Evolutionary conservation across 176 grass and related monocot genomes (phyloP).

Genomic region (Aechmea fasciata): DNA sequence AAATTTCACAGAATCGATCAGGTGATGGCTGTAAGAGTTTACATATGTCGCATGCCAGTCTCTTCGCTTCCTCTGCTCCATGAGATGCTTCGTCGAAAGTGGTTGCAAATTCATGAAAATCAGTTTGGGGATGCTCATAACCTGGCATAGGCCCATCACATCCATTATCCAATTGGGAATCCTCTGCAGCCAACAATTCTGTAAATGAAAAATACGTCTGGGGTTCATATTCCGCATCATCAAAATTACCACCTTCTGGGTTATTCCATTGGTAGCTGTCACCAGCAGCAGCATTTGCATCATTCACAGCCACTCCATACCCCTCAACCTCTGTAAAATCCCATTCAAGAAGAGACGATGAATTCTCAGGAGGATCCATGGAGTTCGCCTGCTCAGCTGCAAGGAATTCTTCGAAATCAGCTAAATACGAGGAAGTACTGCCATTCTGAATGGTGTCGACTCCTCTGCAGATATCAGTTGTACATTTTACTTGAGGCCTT

Average conservation of each 20-base stretch:
- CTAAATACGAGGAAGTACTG: constrained; percentile 17
- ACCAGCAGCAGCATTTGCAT: constrained; percentile 16
- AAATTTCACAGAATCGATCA: constrained; percentile 44
- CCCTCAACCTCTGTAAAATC: constrained; percentile 42
- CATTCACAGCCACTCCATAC: constrained; percentile 16
- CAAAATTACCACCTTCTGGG: constrained; percentile 25
- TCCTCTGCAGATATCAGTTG: constrained; percentile 30
- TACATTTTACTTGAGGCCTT: constrained; percentile 42
- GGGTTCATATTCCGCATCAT: constrained; percentile 38
- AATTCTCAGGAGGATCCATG: constrained; percentile 29
- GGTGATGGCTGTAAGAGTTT: constrained; percentile 39
- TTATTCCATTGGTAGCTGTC: constrained; percentile 33
- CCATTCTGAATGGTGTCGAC: constrained; percentile 1
- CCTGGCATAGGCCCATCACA: constrained; percentile 34
- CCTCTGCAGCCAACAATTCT: constrained; percentile 58
- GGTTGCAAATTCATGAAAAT: constrained; percentile 26
- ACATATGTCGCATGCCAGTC: constrained; percentile 42
- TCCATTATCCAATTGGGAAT: constrained; percentile 39
- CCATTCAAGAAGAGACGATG: constrained; percentile 39
- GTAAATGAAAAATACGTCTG: constrained; percentile 78
- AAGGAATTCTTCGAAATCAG: constrained; percentile 23
- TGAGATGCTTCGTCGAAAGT: constrained; percentile 30
- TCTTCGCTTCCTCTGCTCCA: constrained; percentile 24
- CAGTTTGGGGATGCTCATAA: constrained; percentile 10
- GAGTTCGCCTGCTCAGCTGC: constrained; percentile 27